Percentiles rank a stretch among this genome's conserved stretches.
These are phyloP conservation scores for Ilyonectria destructans DNA, from an alignment of 2,329 filamentous ascomycete species.

Conservation along the genomic window DNA sequence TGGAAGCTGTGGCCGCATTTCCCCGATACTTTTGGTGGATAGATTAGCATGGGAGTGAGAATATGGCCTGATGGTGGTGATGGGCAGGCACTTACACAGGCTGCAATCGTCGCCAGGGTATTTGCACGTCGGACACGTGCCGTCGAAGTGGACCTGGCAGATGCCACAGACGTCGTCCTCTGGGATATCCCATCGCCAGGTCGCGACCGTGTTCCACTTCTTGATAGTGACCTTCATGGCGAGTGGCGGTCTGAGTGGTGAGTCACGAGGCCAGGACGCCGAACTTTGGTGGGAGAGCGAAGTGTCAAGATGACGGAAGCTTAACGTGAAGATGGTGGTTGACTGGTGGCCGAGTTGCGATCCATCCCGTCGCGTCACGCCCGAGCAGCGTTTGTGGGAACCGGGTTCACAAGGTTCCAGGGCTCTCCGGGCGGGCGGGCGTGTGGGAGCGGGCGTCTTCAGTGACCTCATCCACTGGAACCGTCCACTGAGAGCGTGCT, in stretches of 20 bases:
- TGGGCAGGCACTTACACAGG: conserved; percentile 74
- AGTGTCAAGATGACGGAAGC: conserved; percentile 40
- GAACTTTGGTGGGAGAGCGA: conserved; percentile 13
- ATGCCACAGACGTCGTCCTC: conserved; percentile 99
- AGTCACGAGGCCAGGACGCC: conserved; percentile 29
- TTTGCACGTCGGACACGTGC: conserved; percentile 97
- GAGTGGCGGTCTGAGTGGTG: conserved; percentile 26
- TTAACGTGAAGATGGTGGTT: conserved; percentile 23
- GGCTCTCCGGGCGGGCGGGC: conserved; percentile 30
- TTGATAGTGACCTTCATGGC: conserved; percentile 96
- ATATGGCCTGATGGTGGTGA: conserved; percentile 35
- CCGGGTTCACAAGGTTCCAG: conserved; percentile 14
- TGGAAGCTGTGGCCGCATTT: conserved; percentile 99
- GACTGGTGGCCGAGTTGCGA: conserved; percentile 20
- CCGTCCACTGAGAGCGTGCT: conserved; percentile 35
- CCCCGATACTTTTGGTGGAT: conserved; percentile 79
- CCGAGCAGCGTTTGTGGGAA: conserved; percentile 14
- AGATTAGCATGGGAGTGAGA: conserved; percentile 38
- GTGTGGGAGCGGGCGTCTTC: conserved; percentile 29
- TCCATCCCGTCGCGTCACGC: conserved; percentile 12
- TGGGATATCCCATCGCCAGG: conserved; percentile 98
- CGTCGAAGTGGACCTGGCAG: conserved; percentile 97
- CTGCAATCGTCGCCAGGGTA: conserved; percentile 97
- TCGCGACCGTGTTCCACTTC: conserved; percentile 93
- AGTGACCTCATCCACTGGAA: conserved; percentile 47